Base-by-base conservation (phyloP, 2,329 filamentous ascomycete genomes). In the Calonectria leucothoes region DNA sequence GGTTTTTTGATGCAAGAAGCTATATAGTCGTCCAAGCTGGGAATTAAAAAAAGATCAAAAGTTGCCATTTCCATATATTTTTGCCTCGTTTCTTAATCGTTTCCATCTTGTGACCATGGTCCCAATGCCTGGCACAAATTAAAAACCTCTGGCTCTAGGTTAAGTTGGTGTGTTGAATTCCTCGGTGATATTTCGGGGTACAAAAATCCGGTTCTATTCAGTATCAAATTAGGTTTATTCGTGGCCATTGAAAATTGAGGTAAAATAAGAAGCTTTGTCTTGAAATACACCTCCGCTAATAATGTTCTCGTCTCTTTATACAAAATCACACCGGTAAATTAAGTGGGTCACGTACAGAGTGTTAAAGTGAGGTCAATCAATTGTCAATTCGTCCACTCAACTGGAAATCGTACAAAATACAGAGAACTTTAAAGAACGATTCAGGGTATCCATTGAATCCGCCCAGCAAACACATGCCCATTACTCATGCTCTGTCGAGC, bases 1-100 rank as follows among this genome's bases (percentile, higher is more conserved):
- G 75, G n/a, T n/a, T 76, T 76, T 77, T 79, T 76, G 80, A 79
- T 77, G 77, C 77, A 73, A 79, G 78, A 78, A 79, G 73, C 74
- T 76, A 73, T 74, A 79, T 79, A 81, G 76, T 77, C 74, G 77
- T 76, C 71, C 71, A 74, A 77, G 71, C 75, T 72, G 75, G 71
- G 37, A 68, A 77, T 69, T 51, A 70, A 72, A 76, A 73, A 76
- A 79, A 73, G 66, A 72, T 72, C 27, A 71, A 74, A 76, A 67
- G 72, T 78, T 77, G 74, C 63, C 69, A 66, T 74, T 61, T 69
- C 45, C 69, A 66, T 35, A 71, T 71, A 66, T 57, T 29, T 5
- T 31, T 6, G 4, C n/a, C 31, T 31, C 27, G 6, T 61, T 12
- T 14, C 0, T 27, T 37, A 51, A 45, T 61, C 4, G 14, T 48